Conservation (phyloP, 257 asterid genomes). For the Jacaranda mimosifolia region DNA sequence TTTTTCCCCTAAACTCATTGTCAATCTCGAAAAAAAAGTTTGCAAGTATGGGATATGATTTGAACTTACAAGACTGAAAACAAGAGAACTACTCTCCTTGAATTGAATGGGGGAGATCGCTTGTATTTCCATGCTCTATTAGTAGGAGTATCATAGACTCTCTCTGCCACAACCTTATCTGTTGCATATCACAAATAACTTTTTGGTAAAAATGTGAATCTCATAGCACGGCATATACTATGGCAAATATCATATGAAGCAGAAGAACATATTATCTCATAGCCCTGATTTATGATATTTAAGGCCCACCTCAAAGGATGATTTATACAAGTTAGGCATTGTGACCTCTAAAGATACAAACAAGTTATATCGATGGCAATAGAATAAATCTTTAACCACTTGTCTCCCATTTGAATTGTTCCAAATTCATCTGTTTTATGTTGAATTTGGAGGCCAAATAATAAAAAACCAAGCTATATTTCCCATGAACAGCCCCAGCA, state of each 20-base stretch:
- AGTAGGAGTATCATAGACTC: conserved; percentile 57
- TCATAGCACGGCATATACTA: conserved; percentile 23
- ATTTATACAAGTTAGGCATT: background rate
- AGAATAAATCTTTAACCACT: conserved; percentile 11
- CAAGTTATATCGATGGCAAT: background rate
- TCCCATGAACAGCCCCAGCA: background rate
- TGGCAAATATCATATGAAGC: conserved; percentile 12
- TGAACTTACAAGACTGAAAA: conserved; percentile 87
- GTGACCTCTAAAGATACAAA: conserved; percentile 7
- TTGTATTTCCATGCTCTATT: conserved; percentile 85
- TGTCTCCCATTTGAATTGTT: background rate
- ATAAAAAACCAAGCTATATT: background rate
- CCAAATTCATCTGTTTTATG: background rate
- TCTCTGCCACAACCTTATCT: conserved; percentile 64
- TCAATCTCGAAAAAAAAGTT: conserved; percentile 27
- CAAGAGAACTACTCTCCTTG: conserved; percentile 88
- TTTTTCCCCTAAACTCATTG: background rate
- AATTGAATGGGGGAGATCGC: conserved; percentile 87
- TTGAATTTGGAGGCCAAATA: background rate
- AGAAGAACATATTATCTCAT: conserved; percentile 16
- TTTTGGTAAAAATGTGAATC: conserved; percentile 30
- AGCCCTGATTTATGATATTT: background rate
- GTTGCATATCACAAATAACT: conserved; percentile 39
- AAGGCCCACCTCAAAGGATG: conserved; percentile 21
- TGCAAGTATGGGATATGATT: conserved; percentile 28